These are phyloP conservation scores for Melanogaster broomeanus DNA, from an alignment of 768 basidiomycete genomes.

Conservation along the genomic window DNA sequence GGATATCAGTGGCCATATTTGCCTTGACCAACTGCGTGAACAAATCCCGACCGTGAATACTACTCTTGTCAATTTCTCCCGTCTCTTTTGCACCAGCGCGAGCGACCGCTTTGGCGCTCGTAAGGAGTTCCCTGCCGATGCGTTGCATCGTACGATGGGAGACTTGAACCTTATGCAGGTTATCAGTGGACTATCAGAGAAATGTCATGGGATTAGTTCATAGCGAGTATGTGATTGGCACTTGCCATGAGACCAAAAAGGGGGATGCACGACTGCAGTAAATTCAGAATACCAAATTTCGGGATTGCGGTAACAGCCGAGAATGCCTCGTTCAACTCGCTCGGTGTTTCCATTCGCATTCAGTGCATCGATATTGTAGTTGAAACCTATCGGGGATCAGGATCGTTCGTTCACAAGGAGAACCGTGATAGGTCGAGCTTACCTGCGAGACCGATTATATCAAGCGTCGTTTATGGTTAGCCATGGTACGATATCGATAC, in stretches of 20 bases:
- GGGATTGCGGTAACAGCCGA: slow-evolving; percentile 16
- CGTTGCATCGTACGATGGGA: slow-evolving; percentile 46
- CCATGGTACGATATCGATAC: slow-evolving; percentile 34
- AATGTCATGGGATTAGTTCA: not conserved
- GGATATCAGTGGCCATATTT: too few species aligned
- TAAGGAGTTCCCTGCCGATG: slow-evolving; percentile 52
- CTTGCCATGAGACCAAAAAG: slow-evolving; percentile 41
- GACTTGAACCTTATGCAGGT: slow-evolving; percentile 9
- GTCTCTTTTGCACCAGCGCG: slow-evolving; percentile 20
- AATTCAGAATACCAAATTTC: slow-evolving; percentile 21
- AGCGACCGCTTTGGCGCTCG: slow-evolving; percentile 47
- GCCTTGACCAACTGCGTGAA: slow-evolving; percentile 61
- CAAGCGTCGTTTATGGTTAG: slow-evolving; percentile 34
- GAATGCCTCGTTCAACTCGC: too few species aligned
- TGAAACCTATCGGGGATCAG: slow-evolving; percentile 33
- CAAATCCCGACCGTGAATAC: slow-evolving; percentile 49
- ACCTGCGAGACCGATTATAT: too few species aligned
- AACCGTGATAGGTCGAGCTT: slow-evolving; percentile 10
- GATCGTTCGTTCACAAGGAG: too few species aligned
- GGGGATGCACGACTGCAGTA: slow-evolving; percentile 39
- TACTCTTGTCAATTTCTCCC: slow-evolving; percentile 35
- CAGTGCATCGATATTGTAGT: slow-evolving; percentile 37
- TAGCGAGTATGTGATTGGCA: not conserved
- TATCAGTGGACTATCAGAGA: slow-evolving; percentile 22
- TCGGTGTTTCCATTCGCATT: too few species aligned